A percentile compares a stretch with the other conserved stretches of the same genome.
phyloP scores from a whole-genome alignment of 164 flowering plant genomes.

The Amborella trichopoda region DNA sequence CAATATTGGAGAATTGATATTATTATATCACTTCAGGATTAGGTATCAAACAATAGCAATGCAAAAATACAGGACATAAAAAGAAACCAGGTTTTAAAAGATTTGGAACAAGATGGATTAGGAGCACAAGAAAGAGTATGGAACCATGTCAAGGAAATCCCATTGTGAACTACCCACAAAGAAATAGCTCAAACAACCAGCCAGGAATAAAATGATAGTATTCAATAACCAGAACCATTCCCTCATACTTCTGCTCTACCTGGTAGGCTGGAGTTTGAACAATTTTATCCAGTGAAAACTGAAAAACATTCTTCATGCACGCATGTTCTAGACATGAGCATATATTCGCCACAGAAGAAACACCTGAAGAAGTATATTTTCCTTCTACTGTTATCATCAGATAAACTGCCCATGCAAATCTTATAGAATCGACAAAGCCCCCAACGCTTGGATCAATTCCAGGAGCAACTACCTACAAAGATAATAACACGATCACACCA shows the following conservation, averaged over 20 bases:
- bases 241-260: slow-evolving; percentile 24
- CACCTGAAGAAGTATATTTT: slow-evolving; percentile 28
- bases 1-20: no score
- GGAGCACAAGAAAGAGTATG: background rate
- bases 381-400: slow-evolving; percentile 63
- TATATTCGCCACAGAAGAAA: slow-evolving; percentile 39
- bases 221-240: background rate
- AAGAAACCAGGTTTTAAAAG: background rate
- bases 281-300: slow-evolving; percentile 71
- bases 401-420: slow-evolving; percentile 90
- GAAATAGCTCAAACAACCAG: background rate
- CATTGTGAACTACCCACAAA: background rate
- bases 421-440: slow-evolving; percentile 60
- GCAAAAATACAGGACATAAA: background rate
- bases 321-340: slow-evolving; percentile 59
- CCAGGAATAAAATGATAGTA: background rate
- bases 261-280: slow-evolving; percentile 84
- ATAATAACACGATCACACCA: no score
- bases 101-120: background rate
- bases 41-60: no score
- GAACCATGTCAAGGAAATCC: no score
- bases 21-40: no score
- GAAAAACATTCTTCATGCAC: slow-evolving; percentile 69
- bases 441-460: slow-evolving; percentile 56
- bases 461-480: slow-evolving; percentile 44